Evolutionary conservation across 441 rosid species (phyloP), one percentile per base, ranked within the genome.

Genomic region (Capsella rubella): DNA sequence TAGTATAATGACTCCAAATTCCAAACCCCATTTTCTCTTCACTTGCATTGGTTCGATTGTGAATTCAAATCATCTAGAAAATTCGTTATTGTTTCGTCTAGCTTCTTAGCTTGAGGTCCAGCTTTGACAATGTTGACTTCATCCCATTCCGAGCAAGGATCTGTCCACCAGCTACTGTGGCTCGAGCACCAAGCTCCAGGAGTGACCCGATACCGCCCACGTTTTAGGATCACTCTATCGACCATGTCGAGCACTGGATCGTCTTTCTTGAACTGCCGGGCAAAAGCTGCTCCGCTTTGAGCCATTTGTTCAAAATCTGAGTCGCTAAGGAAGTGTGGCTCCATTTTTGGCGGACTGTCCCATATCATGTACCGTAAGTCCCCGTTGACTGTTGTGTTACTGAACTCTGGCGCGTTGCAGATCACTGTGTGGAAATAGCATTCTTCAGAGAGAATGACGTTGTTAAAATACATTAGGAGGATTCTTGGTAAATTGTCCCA

Each of bases 271-370:
- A 94, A 92, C 80, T 86, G 96, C 69, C 94, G 79, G 0, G 93
- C 94, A 67, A 95, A 90, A 51, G 90, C 96, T 32, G 94, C 90
- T 65, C 97, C 92, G 42, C 97, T 90, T 69, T 80, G 86, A 56
- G 82, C 86, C 92, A 92, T 86, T 29, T 70, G 82, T 8, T 87
- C 83, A 64, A 83, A 87, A 73, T 94, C 90, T 0, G 89, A 83
- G 25, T 40, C n/a, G 49, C 69, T 82, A 8, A 92, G 86, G 72
- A 84, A 86, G 59, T 83, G 90, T 5, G 99, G 96, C 55, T 89
- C 97, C 98, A 90, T 90, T 82, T 85, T 89, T 0, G 97, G 97
- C 8, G 99, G 96, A 79, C 84, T 92, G 78, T 88, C 96, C 99
- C 99, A 92, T 28, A 89, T 80, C 94, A 87, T 89, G 61, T 82